Evolutionary conservation across 1,284 basidiomycete genomes (phyloP).

Genomic region (Malassezia japonica): DNA sequence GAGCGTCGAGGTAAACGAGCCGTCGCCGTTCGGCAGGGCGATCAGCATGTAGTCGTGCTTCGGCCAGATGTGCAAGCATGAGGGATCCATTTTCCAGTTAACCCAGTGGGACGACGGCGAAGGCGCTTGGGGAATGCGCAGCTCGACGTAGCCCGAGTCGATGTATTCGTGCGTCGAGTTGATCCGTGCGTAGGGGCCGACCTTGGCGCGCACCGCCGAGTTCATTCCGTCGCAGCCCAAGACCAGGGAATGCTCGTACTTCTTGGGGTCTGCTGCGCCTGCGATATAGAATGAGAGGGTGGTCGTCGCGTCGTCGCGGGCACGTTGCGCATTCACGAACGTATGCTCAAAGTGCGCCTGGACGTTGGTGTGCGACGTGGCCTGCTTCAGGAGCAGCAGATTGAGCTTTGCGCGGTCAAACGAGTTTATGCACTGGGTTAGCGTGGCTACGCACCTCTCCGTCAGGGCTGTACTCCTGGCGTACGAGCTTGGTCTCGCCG

Average conservation of each 20-base stretch:
- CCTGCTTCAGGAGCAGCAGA: slow-evolving; percentile 67
- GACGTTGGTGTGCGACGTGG: slow-evolving; percentile 59
- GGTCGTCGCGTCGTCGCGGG: slow-evolving; percentile 58
- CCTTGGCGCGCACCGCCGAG: slow-evolving; percentile 51
- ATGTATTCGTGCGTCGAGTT: slow-evolving; percentile 90
- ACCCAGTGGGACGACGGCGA: neutral
- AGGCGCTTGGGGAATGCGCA: slow-evolving; percentile 66
- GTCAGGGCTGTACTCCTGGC: slow-evolving; percentile 72
- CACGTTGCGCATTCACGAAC: slow-evolving; percentile 55
- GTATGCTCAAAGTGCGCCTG: slow-evolving; percentile 70
- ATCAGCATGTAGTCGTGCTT: slow-evolving; percentile 98
- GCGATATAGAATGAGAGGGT: slow-evolving; percentile 6
- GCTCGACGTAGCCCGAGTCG: slow-evolving; percentile 87
- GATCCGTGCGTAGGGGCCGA: slow-evolving; percentile 52
- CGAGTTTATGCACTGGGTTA: slow-evolving; percentile 66
- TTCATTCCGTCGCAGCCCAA: slow-evolving; percentile 32
- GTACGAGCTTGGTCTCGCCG: slow-evolving; percentile 24
- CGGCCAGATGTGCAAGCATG: slow-evolving; percentile 98
- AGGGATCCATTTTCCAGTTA: slow-evolving; percentile 73
- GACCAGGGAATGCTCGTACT: slow-evolving; percentile 24
- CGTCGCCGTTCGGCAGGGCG: slow-evolving; percentile 66
- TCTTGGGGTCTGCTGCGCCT: neutral
- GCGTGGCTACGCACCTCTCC: slow-evolving; percentile 55
- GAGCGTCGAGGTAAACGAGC: slow-evolving; percentile 60
- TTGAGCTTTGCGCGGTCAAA: slow-evolving; percentile 81